Evolutionary conservation across 73 alveolate species (phyloP), one percentile per base, ranked within the genome.

Genomic region (Stentor roeselii): DNA sequence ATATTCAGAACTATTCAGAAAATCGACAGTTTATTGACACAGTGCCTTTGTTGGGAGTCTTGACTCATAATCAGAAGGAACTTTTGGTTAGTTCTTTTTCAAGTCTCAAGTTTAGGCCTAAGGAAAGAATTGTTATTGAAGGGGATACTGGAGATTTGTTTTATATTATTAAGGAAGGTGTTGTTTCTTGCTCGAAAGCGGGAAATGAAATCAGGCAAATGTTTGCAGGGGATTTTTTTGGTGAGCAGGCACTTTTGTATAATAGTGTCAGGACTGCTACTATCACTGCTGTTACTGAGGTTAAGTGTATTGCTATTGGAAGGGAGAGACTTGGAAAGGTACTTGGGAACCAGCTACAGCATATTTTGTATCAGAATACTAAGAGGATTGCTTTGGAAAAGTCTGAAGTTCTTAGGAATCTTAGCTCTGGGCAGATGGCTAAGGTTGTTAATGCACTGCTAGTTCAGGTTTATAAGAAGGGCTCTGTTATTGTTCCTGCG

Each of bases 61-160:
- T 67, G n/a, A 67, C 82, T 27, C 42, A 36, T 27, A 50, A 15
- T 0, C 82, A 67, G 32, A 67, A 67, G 32, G 82, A 67, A 15
- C 31, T 31, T 32, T 30, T 67, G 2, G 1, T 35, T 0, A 50
- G 27, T 30, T 15, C 31, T 67, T 15, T 67, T 21, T 36, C 32
- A 15, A 27, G 31, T 27, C 42, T 27, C 1, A 31, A 83, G 42
- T 76, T 84, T 31, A 60, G 38, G 14, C 89, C 84, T 42, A 90
- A 78, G 37, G 76, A 87, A 59, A 74, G 78, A 78, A 92, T 93
- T 36, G 86, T 93, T 21, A 91, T 89, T 50, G 91, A 93, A 86
- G 98, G 96, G 77, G 96, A 93, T 67, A 89, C 91, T 87, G 98
- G 95, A 39, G 90, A 90, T 75, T 90, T 90, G 11, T 91, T 90